A percentile compares a stretch with the other conserved stretches of the same genome.
Conservation (phyloP, 1,139 yeast genomes). For the Pichia inconspicua region DNA sequence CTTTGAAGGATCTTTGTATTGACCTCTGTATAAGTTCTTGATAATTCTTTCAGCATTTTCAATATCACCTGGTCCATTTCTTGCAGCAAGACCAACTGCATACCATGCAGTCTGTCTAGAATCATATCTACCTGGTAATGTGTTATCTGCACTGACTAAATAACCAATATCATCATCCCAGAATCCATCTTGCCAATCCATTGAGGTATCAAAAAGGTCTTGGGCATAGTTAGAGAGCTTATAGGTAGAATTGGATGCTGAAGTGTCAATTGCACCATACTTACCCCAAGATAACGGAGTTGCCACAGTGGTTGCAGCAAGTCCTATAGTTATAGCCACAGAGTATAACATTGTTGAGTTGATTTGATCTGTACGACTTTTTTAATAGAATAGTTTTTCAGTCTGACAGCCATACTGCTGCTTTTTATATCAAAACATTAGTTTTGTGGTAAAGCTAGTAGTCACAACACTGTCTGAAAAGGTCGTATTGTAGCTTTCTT, state of each 20-base stretch:
- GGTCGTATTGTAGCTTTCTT: no score
- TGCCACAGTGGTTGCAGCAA: background rate
- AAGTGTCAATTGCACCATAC: background rate
- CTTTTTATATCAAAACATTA: background rate
- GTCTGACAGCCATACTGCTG: background rate
- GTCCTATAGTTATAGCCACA: background rate
- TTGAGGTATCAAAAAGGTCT: slow-evolving; percentile 3
- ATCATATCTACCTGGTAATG: slow-evolving; percentile 6
- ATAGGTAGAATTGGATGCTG: background rate
- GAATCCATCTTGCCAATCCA: slow-evolving; percentile 6
- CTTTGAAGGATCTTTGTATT: slow-evolving; percentile 5
- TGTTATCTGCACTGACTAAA: slow-evolving; percentile 2
- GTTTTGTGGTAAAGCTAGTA: no score
- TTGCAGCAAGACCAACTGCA: slow-evolving; percentile 5
- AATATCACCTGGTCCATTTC: slow-evolving; percentile 5
- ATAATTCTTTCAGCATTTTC: slow-evolving; percentile 6
- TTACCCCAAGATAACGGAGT: background rate
- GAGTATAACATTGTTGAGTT: background rate
- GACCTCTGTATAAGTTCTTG: background rate
- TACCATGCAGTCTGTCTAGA: slow-evolving; percentile 5
- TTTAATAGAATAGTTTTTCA: rapidly evolving
- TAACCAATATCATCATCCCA: slow-evolving; percentile 6
- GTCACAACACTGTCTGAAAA: no score
- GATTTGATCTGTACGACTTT: background rate
- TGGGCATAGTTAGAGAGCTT: slow-evolving; percentile 1